phyloP scores from a whole-genome alignment of 306 rosid species.

The Myrica gale region DNA sequence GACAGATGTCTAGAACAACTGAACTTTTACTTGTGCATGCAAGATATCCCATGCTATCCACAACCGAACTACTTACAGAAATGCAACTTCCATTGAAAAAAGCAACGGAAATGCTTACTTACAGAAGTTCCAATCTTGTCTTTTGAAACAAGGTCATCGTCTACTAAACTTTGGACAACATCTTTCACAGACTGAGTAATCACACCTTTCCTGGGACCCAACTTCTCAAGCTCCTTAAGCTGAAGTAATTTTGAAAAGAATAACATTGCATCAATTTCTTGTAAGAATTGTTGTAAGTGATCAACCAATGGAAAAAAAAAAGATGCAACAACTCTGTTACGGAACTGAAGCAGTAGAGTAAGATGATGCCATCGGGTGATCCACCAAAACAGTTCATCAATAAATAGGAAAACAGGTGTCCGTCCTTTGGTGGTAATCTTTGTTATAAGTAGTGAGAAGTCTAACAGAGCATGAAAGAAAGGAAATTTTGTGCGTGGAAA shows the following conservation, averaged over 20 bases:
- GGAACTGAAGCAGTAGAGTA: neutral
- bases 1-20: neutral
- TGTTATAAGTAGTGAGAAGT: neutral
- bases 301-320: neutral
- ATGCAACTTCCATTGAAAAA: neutral
- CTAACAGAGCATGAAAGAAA: neutral
- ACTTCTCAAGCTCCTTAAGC: constrained; percentile 97
- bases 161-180: constrained; percentile 88
- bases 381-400: neutral
- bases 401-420: neutral
- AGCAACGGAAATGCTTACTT: constrained; percentile 34
- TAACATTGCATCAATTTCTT: neutral
- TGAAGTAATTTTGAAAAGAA: constrained; percentile 31
- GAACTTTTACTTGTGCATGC: neutral
- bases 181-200: constrained; percentile 94
- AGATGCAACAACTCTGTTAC: neutral
- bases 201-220: constrained; percentile 87
- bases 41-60: constrained; percentile 10
- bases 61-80: neutral
- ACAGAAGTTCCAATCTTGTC: constrained; percentile 99
- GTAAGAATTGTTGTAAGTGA: neutral
- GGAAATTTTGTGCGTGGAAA: neutral
- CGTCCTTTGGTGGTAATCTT: neutral
- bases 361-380: neutral
- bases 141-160: constrained; percentile 88